Evolutionary conservation across 345 rosid genomes (phyloP).

Genomic region (Rubroshorea leprosula): DNA sequence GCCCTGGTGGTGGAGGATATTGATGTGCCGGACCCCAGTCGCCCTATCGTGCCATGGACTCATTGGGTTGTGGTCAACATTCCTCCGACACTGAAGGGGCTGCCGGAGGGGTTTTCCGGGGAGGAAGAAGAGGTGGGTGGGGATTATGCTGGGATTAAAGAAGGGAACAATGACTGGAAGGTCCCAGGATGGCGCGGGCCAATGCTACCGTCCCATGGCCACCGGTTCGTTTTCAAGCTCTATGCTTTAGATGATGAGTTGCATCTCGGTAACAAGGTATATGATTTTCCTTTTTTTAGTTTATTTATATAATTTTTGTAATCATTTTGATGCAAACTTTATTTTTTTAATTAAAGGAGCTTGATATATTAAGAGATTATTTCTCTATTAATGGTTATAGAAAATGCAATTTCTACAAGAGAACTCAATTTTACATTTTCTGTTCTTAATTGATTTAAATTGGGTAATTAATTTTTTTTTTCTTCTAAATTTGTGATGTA

Average conservation of each 20-base stretch:
- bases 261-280: conserved; percentile 57
- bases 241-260: conserved; percentile 55
- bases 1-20: conserved; percentile 82
- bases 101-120: conserved; percentile 69
- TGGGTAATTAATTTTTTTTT: neutral
- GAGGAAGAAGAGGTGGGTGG: conserved; percentile 41
- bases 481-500: neutral
- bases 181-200: conserved; percentile 80
- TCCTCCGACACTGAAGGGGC: conserved; percentile 53
- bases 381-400: no score
- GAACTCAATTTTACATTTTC: neutral
- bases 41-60: conserved; percentile 67
- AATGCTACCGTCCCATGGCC: conserved; percentile 47
- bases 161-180: conserved; percentile 69
- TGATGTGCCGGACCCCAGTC: conserved; percentile 63
- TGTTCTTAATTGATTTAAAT: neutral
- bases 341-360: neutral
- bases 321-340: neutral
- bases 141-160: conserved; percentile 39
- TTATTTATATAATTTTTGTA: neutral
- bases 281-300: neutral
- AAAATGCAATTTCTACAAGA: no score
- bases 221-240: conserved; percentile 65
- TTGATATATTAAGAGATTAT: no score
- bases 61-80: conserved; percentile 71